These are phyloP conservation scores for Bruguiera hainesii DNA, from an alignment of 441 rosid species.

Conservation along the genomic window DNA sequence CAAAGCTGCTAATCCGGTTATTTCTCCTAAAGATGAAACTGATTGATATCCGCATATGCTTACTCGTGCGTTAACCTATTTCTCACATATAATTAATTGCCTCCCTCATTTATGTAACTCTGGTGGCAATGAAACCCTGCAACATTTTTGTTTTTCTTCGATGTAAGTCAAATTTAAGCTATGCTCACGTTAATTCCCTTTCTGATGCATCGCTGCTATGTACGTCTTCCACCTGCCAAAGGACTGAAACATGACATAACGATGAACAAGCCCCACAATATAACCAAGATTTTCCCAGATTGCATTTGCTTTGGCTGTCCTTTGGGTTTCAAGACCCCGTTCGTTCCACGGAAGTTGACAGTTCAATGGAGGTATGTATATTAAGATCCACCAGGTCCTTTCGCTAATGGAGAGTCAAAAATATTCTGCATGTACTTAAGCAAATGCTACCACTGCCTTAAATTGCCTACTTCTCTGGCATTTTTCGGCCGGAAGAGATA, in stretches of 20 bases:
- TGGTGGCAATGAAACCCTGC: too few relatives aligned
- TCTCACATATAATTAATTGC: too few relatives aligned
- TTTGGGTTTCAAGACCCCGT: slow-evolving; percentile 3
- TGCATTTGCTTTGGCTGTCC: not conserved
- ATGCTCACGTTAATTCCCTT: too few relatives aligned
- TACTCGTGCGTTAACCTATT: too few relatives aligned
- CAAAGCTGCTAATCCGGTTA: too few relatives aligned
- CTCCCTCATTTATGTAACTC: too few relatives aligned
- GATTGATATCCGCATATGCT: too few relatives aligned
- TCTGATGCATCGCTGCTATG: not conserved
- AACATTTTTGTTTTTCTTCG: too few relatives aligned
- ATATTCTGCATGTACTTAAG: not conserved
- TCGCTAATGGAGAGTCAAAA: not conserved
- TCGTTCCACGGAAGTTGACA: slow-evolving; percentile 14
- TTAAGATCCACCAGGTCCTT: not conserved
- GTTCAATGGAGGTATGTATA: not conserved
- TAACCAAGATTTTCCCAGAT: not conserved
- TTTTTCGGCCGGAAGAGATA: slow-evolving; percentile 2
- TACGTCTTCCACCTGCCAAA: not conserved
- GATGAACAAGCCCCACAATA: not conserved
- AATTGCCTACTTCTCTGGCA: not conserved
- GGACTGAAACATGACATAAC: too few relatives aligned
- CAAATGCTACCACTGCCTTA: not conserved
- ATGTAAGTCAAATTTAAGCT: too few relatives aligned
- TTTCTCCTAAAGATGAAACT: too few relatives aligned